Evolutionary conservation across 306 rosid genomes (phyloP).

Genomic region (Castanea crenata): DNA sequence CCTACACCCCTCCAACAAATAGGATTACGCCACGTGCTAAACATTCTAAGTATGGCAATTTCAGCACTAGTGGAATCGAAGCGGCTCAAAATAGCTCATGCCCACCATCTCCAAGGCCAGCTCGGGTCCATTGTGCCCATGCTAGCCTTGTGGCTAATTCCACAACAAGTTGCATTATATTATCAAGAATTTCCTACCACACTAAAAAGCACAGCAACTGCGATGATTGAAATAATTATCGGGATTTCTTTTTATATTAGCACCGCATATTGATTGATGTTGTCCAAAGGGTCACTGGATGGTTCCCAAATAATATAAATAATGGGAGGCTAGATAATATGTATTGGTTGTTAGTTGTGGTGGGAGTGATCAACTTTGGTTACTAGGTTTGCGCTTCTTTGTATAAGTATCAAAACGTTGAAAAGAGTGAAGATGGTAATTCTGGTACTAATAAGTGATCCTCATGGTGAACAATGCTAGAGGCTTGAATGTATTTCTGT

Average conservation of each 20-base stretch:
- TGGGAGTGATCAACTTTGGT: conserved; percentile 33
- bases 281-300: conserved; percentile 20
- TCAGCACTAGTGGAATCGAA: conserved; percentile 60
- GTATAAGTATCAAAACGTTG: conserved; percentile 28
- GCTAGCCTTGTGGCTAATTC: conserved; percentile 49
- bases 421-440: not conserved
- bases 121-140: conserved; percentile 12
- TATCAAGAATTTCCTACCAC: conserved; percentile 61
- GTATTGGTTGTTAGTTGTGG: conserved; percentile 29
- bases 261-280: conserved; percentile 23
- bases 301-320: conserved; percentile 42
- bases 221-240: conserved; percentile 20
- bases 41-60: conserved; percentile 26
- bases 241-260: conserved; percentile 28
- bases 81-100: conserved; percentile 40
- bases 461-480: not conserved
- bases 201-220: conserved; percentile 45
- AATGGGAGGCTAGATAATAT: conserved; percentile 36
- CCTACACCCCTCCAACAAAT: conserved; percentile 44
- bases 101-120: not conserved
- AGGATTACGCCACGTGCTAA: conserved; percentile 56
- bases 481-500: not conserved
- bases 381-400: conserved; percentile 24
- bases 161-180: conserved; percentile 62
- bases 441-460: not conserved